phyloP scores from a whole-genome alignment of 805 yeast genomes.

The Starmera amethionina region DNA sequence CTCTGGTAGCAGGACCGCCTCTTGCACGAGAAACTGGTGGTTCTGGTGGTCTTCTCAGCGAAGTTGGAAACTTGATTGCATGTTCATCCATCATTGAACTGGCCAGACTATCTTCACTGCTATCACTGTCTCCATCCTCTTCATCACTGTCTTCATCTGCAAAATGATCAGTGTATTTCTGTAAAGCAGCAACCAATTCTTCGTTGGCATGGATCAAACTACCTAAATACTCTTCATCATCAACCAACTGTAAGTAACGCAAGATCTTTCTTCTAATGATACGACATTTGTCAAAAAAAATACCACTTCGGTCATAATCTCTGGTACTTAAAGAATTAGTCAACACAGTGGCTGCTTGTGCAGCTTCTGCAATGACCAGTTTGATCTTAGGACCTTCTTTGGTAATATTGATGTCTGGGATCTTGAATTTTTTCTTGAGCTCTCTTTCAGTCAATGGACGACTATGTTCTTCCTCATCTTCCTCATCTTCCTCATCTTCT shows the following conservation, averaged over 20 bases:
- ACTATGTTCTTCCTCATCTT: slow-evolving; percentile 4
- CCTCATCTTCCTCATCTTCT: slow-evolving; percentile 18
- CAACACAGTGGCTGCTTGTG: slow-evolving; percentile 63
- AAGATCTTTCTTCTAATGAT: slow-evolving; percentile 67
- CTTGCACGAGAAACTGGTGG: slow-evolving; percentile 3
- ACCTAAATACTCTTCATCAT: slow-evolving; percentile 83
- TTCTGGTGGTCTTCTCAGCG: slow-evolving; percentile 12
- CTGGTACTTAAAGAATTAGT: slow-evolving; percentile 42
- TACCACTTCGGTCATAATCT: slow-evolving; percentile 32
- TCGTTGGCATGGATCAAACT: slow-evolving; percentile 84
- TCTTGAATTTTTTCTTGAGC: slow-evolving; percentile 18
- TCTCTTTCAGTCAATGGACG: not conserved
- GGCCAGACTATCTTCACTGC: slow-evolving; percentile 17
- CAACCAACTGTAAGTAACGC: slow-evolving; percentile 73
- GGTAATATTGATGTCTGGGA: slow-evolving; percentile 58
- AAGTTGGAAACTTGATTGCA: slow-evolving; percentile 6
- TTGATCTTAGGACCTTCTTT: slow-evolving; percentile 69
- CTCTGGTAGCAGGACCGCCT: not conserved
- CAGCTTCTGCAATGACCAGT: slow-evolving; percentile 61
- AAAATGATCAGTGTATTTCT: slow-evolving; percentile 52
- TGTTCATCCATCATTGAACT: slow-evolving; percentile 19
- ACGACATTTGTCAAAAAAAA: slow-evolving; percentile 67
- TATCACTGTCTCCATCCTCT: slow-evolving; percentile 12
- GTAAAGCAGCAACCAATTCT: slow-evolving; percentile 67
- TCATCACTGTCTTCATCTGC: slow-evolving; percentile 29